Percentiles rank a stretch among this genome's conserved stretches.
phyloP scores from a whole-genome alignment of 148 eudicot genomes.

The Camellia granthamiana region DNA sequence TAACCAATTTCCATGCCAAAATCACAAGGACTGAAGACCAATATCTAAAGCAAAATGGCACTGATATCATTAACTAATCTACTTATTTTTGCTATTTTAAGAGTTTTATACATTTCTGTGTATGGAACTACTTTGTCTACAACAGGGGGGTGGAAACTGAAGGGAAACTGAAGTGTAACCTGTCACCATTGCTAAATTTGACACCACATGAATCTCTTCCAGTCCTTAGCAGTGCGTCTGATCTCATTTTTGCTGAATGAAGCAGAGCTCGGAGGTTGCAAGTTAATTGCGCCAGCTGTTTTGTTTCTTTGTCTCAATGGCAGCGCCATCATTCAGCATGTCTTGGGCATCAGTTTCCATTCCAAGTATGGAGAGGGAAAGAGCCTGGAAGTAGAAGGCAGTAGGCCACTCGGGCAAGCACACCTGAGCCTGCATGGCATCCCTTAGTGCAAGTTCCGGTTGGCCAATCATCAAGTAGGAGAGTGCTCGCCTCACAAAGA shows the following conservation, averaged over 20 bases:
- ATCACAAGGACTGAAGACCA: not conserved
- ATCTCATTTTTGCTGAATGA: not conserved
- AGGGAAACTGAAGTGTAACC: not conserved
- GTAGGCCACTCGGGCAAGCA: constrained; percentile 98
- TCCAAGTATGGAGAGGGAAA: constrained; percentile 88
- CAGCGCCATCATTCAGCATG: constrained; percentile 90
- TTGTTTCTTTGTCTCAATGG: constrained; percentile 80
- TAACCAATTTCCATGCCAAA: not conserved
- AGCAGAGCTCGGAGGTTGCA: not conserved
- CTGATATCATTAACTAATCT: not conserved
- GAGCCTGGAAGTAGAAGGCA: constrained; percentile 92
- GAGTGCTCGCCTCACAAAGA: constrained; percentile 81
- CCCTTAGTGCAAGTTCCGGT: constrained; percentile 85
- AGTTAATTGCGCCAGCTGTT: constrained; percentile 71
- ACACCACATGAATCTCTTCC: constrained; percentile 5
- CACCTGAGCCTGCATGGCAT: constrained; percentile 99
- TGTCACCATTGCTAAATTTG: not conserved
- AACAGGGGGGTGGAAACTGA: not conserved
- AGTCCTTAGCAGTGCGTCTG: not conserved
- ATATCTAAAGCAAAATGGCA: constrained; percentile 4
- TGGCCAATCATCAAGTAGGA: constrained; percentile 83
- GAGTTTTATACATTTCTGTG: constrained; percentile 21
- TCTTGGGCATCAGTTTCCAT: constrained; percentile 98
- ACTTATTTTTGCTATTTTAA: constrained; percentile 13
- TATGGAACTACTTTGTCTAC: constrained; percentile 15